Evolutionary conservation across 2,329 filamentous ascomycete species (phyloP).

Genomic region (Exophiala dermatitidis): DNA sequence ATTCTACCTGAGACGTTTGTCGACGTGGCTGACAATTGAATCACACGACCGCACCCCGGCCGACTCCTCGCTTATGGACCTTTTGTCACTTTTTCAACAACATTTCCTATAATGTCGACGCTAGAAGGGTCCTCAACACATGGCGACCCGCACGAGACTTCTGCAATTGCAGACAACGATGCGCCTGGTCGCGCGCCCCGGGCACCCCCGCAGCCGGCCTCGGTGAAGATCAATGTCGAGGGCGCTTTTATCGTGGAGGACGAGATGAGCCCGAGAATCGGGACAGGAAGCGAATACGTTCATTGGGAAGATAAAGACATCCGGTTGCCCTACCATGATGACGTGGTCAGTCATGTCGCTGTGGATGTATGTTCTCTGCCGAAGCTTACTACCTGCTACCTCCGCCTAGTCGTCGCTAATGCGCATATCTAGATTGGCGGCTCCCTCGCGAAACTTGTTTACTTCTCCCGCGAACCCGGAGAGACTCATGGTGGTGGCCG

Average conservation of each 20-base stretch:
- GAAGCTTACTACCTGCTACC: neutral
- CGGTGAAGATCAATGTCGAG: slow-evolving; percentile 91
- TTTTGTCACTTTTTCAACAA: neutral
- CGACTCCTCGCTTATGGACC: neutral
- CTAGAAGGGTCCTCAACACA: slow-evolving; percentile 1
- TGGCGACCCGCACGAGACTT: slow-evolving; percentile 10
- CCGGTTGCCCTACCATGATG: slow-evolving; percentile 88
- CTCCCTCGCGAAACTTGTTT: slow-evolving; percentile 91
- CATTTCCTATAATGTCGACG: slow-evolving; percentile 7
- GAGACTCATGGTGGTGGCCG: slow-evolving; percentile 76
- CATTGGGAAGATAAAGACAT: slow-evolving; percentile 83
- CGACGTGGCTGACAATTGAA: neutral
- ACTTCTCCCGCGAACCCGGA: slow-evolving; percentile 83
- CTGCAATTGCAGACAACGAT: slow-evolving; percentile 16
- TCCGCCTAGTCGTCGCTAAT: slow-evolving; percentile 2
- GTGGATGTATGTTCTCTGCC: slow-evolving; percentile 65
- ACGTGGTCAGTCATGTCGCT: slow-evolving; percentile 91
- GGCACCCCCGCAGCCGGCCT: slow-evolving; percentile 53
- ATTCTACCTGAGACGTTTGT: neutral
- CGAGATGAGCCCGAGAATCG: slow-evolving; percentile 48
- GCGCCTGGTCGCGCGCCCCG: slow-evolving; percentile 26
- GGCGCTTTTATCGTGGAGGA: slow-evolving; percentile 95
- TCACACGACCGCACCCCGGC: slow-evolving; percentile 2
- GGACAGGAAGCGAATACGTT: slow-evolving; percentile 41
- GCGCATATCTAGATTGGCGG: slow-evolving; percentile 69